Conservation (phyloP, 495 filamentous ascomycete species). For the Aspergillus olivimuriae region DNA sequence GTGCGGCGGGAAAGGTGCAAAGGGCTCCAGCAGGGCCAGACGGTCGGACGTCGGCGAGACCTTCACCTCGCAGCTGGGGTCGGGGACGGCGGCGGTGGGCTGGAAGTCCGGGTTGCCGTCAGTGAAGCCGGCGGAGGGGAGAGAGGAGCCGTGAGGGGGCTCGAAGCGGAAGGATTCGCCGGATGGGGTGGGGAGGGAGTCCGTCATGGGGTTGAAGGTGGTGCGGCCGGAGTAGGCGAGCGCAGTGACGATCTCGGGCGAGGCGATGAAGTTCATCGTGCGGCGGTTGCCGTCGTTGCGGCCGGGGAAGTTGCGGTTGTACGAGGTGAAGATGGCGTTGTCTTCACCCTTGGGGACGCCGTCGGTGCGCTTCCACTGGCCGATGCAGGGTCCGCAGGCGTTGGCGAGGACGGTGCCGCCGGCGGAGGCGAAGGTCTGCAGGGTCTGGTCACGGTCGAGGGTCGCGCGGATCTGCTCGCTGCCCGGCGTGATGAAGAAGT, state of each 20-base stretch:
- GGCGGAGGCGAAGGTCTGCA: constrained; percentile 79
- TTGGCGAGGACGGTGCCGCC: constrained; percentile 90
- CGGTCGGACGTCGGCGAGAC: constrained; percentile 82
- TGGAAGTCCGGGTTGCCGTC: constrained; percentile 67
- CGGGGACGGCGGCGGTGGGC: constrained; percentile 64
- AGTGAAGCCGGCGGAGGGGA: constrained; percentile 74
- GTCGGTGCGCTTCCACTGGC: constrained; percentile 93
- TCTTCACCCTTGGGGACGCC: constrained; percentile 69
- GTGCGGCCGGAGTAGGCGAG: constrained; percentile 89
- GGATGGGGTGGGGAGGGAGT: constrained; percentile 72
- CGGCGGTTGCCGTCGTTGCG: constrained; percentile 93
- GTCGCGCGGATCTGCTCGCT: constrained; percentile 96
- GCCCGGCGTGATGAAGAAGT: constrained; percentile 94
- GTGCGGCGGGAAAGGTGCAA: constrained; percentile 69
- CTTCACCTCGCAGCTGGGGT: constrained; percentile 48
- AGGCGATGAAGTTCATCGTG: constrained; percentile 98
- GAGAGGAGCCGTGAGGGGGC: constrained; percentile 69
- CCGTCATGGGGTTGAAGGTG: constrained; percentile 94
- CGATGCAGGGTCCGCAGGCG: constrained; percentile 92
- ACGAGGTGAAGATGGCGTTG: constrained; percentile 96
- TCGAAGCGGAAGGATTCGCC: constrained; percentile 81
- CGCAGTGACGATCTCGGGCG: constrained; percentile 92
- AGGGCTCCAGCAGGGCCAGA: constrained; percentile 86
- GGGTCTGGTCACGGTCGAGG: constrained; percentile 75
- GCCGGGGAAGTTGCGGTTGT: constrained; percentile 97